Conservation (phyloP, 2,329 filamentous ascomycete genomes). For the Pseudohalonectria lignicola region DNA sequence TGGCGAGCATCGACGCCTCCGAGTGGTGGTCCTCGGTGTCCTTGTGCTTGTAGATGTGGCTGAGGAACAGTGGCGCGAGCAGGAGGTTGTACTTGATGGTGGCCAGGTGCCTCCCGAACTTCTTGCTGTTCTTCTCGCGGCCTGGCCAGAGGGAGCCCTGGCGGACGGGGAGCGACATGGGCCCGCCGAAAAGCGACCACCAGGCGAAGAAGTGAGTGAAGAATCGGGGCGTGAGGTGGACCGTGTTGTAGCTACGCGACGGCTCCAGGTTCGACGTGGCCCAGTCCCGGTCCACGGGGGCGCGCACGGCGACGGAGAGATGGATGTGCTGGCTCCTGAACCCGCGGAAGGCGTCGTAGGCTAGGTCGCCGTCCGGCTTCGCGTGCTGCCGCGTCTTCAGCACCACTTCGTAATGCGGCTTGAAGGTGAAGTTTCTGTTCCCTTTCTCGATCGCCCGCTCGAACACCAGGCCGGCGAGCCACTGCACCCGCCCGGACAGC, state of each 20-base stretch:
- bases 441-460: conserved; percentile 69
- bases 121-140: conserved; percentile 93
- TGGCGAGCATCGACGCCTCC: conserved; percentile 61
- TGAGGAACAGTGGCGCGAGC: conserved; percentile 84
- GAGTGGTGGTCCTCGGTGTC: conserved; percentile 67
- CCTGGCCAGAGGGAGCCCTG: conserved; percentile 89
- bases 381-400: conserved; percentile 63
- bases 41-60: conserved; percentile 98
- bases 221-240: conserved; percentile 88
- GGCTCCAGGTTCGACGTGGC: conserved; percentile 60
- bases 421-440: conserved; percentile 75
- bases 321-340: conserved; percentile 97
- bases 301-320: conserved; percentile 81
- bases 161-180: conserved; percentile 87
- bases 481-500: conserved; percentile 88
- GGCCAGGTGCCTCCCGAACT: conserved; percentile 92
- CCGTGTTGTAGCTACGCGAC: conserved; percentile 89
- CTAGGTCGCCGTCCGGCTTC: conserved; percentile 38
- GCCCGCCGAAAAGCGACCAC: conserved; percentile 94
- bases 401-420: conserved; percentile 83
- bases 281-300: conserved; percentile 83
- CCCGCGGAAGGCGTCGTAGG: conserved; percentile 90
- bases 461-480: conserved; percentile 84
- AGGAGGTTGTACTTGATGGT: conserved; percentile 97
- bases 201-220: conserved; percentile 98